These are phyloP conservation scores for Eucalyptus victrix DNA, from an alignment of 345 rosid species.

Conservation along the genomic window DNA sequence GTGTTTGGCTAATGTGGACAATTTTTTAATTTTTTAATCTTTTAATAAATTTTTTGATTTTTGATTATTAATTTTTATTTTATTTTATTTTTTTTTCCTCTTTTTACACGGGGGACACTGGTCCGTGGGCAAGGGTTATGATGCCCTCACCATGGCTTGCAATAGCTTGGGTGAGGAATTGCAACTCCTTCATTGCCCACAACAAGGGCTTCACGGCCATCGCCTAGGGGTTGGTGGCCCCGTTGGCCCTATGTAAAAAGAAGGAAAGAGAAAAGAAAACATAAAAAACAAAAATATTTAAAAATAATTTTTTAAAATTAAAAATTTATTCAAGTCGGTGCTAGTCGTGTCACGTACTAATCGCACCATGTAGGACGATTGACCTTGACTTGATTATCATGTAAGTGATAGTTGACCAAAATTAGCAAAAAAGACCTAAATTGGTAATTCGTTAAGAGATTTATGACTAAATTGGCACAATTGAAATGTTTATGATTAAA, in stretches of 20 bases:
- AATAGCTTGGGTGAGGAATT: neutral
- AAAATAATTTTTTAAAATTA: too few relatives aligned
- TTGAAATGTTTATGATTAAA: too few relatives aligned
- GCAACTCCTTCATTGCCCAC: neutral
- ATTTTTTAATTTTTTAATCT: too few relatives aligned
- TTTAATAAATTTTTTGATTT: too few relatives aligned
- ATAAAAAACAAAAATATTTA: too few relatives aligned
- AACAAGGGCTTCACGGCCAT: neutral
- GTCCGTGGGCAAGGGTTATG: neutral
- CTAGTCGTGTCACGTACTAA: too few relatives aligned
- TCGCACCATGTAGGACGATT: too few relatives aligned
- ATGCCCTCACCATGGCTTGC: neutral
- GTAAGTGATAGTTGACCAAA: neutral
- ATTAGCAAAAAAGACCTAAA: too few relatives aligned
- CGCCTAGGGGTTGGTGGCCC: neutral
- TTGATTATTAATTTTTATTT: too few relatives aligned
- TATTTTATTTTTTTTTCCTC: neutral
- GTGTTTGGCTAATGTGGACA: neutral
- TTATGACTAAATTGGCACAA: too few relatives aligned
- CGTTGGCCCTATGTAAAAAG: neutral
- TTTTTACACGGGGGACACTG: accelerated
- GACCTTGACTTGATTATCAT: neutral
- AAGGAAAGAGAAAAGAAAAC: neutral
- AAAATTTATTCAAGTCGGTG: accelerated
- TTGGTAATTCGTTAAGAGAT: too few relatives aligned